Conservation (phyloP, 768 basidiomycete species). For the Fibroporia radiculosa region DNA sequence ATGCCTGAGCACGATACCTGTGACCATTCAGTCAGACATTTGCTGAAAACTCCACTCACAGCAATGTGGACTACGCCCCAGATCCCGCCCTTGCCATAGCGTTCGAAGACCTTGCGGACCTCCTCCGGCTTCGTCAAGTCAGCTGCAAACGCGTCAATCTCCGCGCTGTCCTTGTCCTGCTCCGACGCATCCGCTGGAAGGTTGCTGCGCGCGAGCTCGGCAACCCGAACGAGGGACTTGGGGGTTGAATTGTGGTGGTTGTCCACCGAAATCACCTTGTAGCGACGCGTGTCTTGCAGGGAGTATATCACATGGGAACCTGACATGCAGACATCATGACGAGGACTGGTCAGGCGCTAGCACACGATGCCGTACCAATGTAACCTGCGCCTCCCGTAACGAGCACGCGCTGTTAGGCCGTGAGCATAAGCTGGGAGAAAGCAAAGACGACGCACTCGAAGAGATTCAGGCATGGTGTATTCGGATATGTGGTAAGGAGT, state of each 20-base stretch:
- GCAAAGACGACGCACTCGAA: slow-evolving; percentile 10
- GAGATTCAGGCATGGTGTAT: no score
- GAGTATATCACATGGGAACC: slow-evolving; percentile 92
- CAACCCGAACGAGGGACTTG: slow-evolving; percentile 64
- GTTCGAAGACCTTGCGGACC: slow-evolving; percentile 71
- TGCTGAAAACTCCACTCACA: slow-evolving; percentile 39
- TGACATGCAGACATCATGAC: slow-evolving; percentile 24
- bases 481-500: slow-evolving; percentile 11
- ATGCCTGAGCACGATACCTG: slow-evolving; percentile 45
- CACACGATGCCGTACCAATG: slow-evolving; percentile 58
- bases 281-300: slow-evolving; percentile 78
- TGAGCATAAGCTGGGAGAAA: slow-evolving; percentile 3
- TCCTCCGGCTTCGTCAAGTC: slow-evolving; percentile 72
- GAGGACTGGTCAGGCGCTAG: background rate
- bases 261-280: slow-evolving; percentile 91
- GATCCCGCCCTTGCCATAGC: slow-evolving; percentile 83
- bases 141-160: slow-evolving; percentile 60
- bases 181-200: slow-evolving; percentile 60
- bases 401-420: slow-evolving; percentile 43
- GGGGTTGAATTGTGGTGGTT: slow-evolving; percentile 91
- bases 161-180: slow-evolving; percentile 60
- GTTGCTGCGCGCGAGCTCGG: slow-evolving; percentile 69
- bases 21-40: background rate
- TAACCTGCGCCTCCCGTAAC: slow-evolving; percentile 85
- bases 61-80: slow-evolving; percentile 98